Evolutionary conservation across 2,329 filamentous ascomycete species (phyloP).

Genomic region (Clarireedia sp.): DNA sequence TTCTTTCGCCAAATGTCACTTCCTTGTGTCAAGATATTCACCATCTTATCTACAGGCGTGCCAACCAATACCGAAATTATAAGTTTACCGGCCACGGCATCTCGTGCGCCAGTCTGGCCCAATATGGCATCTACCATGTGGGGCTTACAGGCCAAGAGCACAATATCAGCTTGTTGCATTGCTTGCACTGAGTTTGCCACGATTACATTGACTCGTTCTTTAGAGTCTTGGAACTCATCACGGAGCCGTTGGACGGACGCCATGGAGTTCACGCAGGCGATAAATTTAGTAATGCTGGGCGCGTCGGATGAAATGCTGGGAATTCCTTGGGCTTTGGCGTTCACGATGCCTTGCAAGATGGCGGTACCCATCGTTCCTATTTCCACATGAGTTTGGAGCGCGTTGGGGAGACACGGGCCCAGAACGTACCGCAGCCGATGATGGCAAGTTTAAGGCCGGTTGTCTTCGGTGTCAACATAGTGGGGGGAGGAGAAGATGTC

Average conservation of each 20-base stretch:
- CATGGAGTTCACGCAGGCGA: slow-evolving; percentile 36
- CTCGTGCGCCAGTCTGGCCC: slow-evolving; percentile 55
- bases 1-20: slow-evolving; percentile 19
- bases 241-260: slow-evolving; percentile 31
- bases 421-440: slow-evolving; percentile 1
- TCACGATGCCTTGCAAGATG: slow-evolving; percentile 23
- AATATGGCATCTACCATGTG: slow-evolving; percentile 65
- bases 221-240: slow-evolving; percentile 28
- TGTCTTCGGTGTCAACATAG: neutral
- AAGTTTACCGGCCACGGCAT: slow-evolving; percentile 71
- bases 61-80: slow-evolving; percentile 78
- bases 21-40: slow-evolving; percentile 47
- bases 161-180: slow-evolving; percentile 60
- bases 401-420: neutral
- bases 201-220: slow-evolving; percentile 24
- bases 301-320: slow-evolving; percentile 8
- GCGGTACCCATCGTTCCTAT: slow-evolving; percentile 25
- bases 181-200: slow-evolving; percentile 57
- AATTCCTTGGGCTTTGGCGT: slow-evolving; percentile 12
- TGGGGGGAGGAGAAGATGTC: neutral
- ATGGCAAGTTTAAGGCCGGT: slow-evolving; percentile 1
- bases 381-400: neutral
- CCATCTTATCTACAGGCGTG: slow-evolving; percentile 60
- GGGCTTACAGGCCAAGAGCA: slow-evolving; percentile 77
- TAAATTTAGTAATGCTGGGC: slow-evolving; percentile 27